Conservation (phyloP, 2,329 filamentous ascomycete species). For the Cytospora piceicola region DNA sequence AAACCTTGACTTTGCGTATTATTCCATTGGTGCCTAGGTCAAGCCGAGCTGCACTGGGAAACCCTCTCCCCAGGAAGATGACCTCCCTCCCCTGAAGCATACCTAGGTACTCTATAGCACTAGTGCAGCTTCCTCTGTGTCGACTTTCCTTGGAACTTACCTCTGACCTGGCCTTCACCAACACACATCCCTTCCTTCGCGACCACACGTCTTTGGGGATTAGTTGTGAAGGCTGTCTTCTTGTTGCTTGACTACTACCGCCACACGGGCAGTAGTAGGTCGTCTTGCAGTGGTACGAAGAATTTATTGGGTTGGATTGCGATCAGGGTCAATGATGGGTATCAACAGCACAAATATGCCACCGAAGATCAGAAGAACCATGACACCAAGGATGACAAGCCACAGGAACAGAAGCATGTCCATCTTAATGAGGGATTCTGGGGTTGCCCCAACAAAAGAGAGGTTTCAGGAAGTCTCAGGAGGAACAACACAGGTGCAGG, state of each 20-base stretch:
- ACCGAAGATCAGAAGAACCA: conserved; percentile 25
- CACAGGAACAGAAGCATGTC: conserved; percentile 29
- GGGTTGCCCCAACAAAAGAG: not conserved
- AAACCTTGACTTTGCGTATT: not conserved
- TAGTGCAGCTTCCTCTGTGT: not conserved
- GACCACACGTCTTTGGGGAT: not conserved
- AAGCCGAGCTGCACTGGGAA: not conserved
- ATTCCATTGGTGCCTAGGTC: not conserved
- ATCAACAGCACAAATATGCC: conserved; percentile 26
- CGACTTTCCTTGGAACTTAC: not conserved
- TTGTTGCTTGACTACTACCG: not conserved
- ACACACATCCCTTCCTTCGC: not conserved
- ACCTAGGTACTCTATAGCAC: not conserved
- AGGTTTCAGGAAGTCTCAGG: not conserved
- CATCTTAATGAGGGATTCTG: conserved; percentile 27
- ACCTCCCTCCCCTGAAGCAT: not conserved
- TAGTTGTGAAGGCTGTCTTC: not conserved
- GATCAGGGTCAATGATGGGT: conserved; percentile 24
- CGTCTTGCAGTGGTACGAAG: not conserved
- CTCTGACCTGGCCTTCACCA: not conserved
- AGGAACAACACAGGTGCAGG: not conserved
- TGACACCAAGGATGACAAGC: conserved; percentile 28
- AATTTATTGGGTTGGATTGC: conserved; percentile 5
- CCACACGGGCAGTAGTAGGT: not conserved
- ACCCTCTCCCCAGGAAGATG: not conserved